A percentile compares a stretch with the other conserved stretches of the same genome.
Evolutionary conservation across 2,329 filamentous ascomycete species (phyloP).

Genomic region (Calonectria pteridis): DNA sequence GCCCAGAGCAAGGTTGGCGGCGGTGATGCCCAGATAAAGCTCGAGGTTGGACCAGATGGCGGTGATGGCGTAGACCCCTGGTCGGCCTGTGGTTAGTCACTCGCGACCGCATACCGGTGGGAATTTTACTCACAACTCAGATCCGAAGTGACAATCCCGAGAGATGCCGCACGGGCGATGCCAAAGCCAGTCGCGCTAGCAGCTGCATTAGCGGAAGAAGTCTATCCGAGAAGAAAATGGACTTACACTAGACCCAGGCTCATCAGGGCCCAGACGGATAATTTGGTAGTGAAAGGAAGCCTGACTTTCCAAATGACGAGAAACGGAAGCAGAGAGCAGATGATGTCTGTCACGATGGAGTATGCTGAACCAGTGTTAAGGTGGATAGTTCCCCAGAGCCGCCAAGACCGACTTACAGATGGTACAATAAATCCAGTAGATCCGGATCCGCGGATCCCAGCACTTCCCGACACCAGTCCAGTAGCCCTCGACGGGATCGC

Average conservation of each 20-base stretch:
- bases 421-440: slow-evolving; percentile 50
- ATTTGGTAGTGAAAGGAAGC: slow-evolving; percentile 47
- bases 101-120: rapidly evolving
- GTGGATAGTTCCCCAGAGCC: neutral
- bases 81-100: neutral
- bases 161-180: slow-evolving; percentile 36
- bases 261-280: slow-evolving; percentile 49
- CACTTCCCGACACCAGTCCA: slow-evolving; percentile 48
- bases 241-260: slow-evolving; percentile 45
- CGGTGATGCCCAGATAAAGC: slow-evolving; percentile 53
- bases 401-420: slow-evolving; percentile 35
- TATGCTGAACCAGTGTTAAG: slow-evolving; percentile 25
- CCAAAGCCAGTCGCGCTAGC: slow-evolving; percentile 37
- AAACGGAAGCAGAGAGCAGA: slow-evolving; percentile 45
- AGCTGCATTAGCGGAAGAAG: neutral
- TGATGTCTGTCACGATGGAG: slow-evolving; percentile 34
- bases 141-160: slow-evolving; percentile 35
- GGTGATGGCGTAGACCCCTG: slow-evolving; percentile 49
- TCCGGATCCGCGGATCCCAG: slow-evolving; percentile 48
- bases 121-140: slow-evolving; percentile 33
- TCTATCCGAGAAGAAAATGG: neutral
- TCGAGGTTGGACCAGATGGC: slow-evolving; percentile 56
- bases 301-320: slow-evolving; percentile 50
- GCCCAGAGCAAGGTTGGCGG: slow-evolving; percentile 46
- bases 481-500: slow-evolving; percentile 46